These are phyloP conservation scores for Triticum dicoccoides DNA, from an alignment of 176 grass and related monocot species.

Conservation along the genomic window DNA sequence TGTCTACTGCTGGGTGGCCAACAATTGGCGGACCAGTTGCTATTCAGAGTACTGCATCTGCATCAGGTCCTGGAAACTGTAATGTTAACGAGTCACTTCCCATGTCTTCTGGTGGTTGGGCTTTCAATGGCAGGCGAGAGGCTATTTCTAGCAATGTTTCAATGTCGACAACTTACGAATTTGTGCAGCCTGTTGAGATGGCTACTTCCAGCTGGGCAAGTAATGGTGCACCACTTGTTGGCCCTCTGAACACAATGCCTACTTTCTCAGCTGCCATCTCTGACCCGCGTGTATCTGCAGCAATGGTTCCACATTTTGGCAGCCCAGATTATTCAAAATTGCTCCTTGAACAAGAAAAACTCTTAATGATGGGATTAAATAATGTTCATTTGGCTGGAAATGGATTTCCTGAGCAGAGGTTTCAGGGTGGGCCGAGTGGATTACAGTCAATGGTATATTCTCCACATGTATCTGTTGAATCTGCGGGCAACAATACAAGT, in stretches of 20 bases:
- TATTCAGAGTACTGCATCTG: conserved; percentile 18
- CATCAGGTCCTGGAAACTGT: conserved; percentile 12
- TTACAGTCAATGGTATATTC: conserved; percentile 41
- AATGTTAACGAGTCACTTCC: conserved; percentile 12
- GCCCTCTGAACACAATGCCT: conserved; percentile 38
- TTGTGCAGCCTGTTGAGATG: conserved; percentile 33
- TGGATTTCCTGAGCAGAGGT: conserved; percentile 50
- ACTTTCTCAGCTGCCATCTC: conserved; percentile 29
- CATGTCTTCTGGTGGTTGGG: conserved; percentile 35
- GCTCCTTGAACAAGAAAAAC: conserved; percentile 32
- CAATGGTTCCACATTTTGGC: conserved; percentile 30
- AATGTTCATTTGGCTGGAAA: conserved; percentile 57
- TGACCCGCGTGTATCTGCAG: conserved; percentile 19
- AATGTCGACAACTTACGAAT: conserved; percentile 25
- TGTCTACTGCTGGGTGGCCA: conserved; percentile 32
- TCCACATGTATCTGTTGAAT: conserved; percentile 36
- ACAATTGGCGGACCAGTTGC: not conserved
- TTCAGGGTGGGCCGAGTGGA: conserved; percentile 38
- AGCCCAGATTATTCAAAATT: conserved; percentile 41
- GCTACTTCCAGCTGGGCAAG: conserved; percentile 35
- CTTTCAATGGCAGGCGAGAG: conserved; percentile 24
- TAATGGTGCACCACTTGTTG: conserved; percentile 37
- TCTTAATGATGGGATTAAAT: conserved; percentile 29
- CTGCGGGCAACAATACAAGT: conserved; percentile 19
- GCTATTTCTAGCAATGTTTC: conserved; percentile 22